Evolutionary conservation across 2,329 filamentous ascomycete species (phyloP), one percentile per base, ranked within the genome.

Genomic region (Monosporascus sp.): DNA sequence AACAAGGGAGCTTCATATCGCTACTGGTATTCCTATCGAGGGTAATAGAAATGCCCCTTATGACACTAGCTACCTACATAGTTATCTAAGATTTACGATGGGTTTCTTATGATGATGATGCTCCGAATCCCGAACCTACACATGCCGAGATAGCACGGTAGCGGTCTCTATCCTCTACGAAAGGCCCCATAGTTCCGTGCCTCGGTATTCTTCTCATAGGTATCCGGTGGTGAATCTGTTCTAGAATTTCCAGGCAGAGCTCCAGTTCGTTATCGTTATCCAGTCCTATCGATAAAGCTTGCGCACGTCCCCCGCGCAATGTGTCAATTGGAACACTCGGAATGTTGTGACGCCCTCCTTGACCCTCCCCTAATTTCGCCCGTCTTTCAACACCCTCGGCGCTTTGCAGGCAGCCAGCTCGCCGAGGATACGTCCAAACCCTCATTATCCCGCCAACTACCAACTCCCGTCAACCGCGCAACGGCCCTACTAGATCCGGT

Each of bases 401-500:
- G 40, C 40, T 20, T 20, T 19, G 40, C 40, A 14, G 22, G 40
- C 40, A 43, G 40, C 4, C 11, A 14, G 19, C 40, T 14, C 14
- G 37, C 37, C 37, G 37, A 40, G 37, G 37, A 17, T 2, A 9
- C 17, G 6, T 16, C 16, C 26, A 26, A 43, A 24, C 11, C n/a
- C 31, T 40, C 46, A 24, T 45, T 16, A 17, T 16, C 31, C 17
- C 19, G n/a, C 51, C 19, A 27, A 19, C 36, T 17, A 19, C 31
- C 45, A 16, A 34, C 40, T 41, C 26, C 27, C 20, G 7, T 47
- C 19, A n/a, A n/a, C 19, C 20, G 11, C 45, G 11, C 24, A 38
- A 71, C 70, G 69, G 66, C 68, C 55, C 59, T 69, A 54, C 57
- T 70, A 54, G 70, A 73, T 51, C 61, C 66, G 36, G 61, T 69